Evolutionary conservation across 345 rosid genomes (phyloP).

Genomic region (Eucalyptus sp.): DNA sequence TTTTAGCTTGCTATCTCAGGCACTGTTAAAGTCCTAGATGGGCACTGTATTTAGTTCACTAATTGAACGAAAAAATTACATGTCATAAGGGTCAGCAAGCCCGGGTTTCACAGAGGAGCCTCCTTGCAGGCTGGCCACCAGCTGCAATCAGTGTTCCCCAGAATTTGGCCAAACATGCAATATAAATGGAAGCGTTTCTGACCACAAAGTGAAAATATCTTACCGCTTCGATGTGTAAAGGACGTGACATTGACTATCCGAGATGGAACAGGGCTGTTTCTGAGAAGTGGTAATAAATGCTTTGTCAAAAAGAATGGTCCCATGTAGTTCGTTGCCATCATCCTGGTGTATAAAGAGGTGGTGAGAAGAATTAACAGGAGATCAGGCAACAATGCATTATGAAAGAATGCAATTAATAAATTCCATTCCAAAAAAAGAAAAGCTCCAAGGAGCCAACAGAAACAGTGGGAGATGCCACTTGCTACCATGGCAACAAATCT

Average conservation of each 20-base stretch:
- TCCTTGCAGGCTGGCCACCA: not conserved
- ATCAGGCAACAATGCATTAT: not conserved
- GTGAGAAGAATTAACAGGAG: not conserved
- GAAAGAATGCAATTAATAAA: not conserved
- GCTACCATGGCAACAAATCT: not conserved
- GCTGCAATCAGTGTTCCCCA: not conserved
- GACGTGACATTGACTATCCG: slow-evolving; percentile 87
- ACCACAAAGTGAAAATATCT: not conserved
- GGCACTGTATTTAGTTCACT: not conserved
- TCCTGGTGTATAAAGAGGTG: slow-evolving; percentile 29
- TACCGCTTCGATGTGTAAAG: slow-evolving; percentile 79
- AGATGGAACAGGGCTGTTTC: slow-evolving; percentile 65
- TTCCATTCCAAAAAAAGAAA: not conserved
- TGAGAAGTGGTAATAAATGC: slow-evolving; percentile 68
- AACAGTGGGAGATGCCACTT: not conserved
- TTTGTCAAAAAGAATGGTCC: slow-evolving; percentile 69
- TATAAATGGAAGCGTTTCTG: not conserved
- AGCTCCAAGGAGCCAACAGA: not conserved
- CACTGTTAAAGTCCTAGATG: not conserved
- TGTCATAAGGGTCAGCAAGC: not conserved
- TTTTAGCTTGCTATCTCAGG: not conserved
- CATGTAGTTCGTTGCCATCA: slow-evolving; percentile 76
- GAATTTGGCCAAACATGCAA: not conserved
- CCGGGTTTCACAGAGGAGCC: not conserved
- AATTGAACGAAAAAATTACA: not conserved